Evolutionary conservation across 78 protist species (phyloP), one percentile per base, ranked within the genome.

Genomic region (Isochrysis galbana): DNA sequence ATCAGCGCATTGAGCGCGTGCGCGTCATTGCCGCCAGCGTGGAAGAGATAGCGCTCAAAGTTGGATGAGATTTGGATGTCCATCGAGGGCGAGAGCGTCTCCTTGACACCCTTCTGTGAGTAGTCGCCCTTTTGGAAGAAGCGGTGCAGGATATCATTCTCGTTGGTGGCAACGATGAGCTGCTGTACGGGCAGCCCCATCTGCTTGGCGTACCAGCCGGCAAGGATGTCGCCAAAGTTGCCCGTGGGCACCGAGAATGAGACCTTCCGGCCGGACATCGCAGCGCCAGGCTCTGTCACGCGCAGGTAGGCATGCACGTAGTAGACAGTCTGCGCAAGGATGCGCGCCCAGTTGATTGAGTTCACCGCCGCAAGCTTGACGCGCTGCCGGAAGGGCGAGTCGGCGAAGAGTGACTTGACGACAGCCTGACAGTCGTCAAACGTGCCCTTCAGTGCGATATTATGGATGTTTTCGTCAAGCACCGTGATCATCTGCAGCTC

Each of bases 291-390:
- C 41, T 36, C 4, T 23, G 61, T 80, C 87, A 34, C 87, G 77
- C 89, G 87, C 36, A 46, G 70, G 70, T 86, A 86, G 69, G 70
- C 90, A 42, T 54, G 32, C 32, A 86, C 67, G 90, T 86, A 86
- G 90, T 86, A 47, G 47, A 47, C 90, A 7, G 17, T 42, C 91
- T 95, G 96, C 14, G 91, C 95, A 29, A 93, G 92, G 39, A 93
- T 95, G n/a, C 95, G 51, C 11, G 95, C 96, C 96, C 96, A 95
- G 90, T 95, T 95, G 92, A 93, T 93, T 21, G 92, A 54, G 91
- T 95, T 95, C 84, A 95, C 90, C 32, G 95, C 95, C 5, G 92
- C 95, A n/a, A 93, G 93, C 19, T 0, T 0, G 87, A 89, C 72
- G 23, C 4, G 23, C n/a, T 61, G 55, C 41, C 89, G 77, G 93